Base-by-base conservation (phyloP, 2,329 filamentous ascomycete species). In the Zasmidium citrigriseum region DNA sequence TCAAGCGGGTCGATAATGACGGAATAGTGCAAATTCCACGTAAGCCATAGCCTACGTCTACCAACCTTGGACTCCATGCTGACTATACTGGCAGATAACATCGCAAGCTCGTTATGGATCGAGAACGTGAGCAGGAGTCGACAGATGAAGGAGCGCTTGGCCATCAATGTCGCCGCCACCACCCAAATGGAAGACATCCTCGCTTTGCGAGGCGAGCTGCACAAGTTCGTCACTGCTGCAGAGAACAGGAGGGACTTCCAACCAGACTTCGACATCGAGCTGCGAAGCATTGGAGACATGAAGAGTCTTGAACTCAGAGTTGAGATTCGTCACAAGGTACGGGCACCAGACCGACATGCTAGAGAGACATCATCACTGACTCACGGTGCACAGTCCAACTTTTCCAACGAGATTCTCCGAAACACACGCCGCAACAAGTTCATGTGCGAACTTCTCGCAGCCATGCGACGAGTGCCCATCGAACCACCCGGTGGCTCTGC, bases 401-500 rank as follows among this genome's bases (percentile, higher is more conserved):
- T 77, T 75, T 74, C 77, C 29, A 80, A 96, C 75, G 93, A 96
- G 63, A 81, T 83, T 2, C 83, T 96, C 27, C 89, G 91, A 44
- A 86, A 87, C 18, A 83, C 87, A 11, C 87, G 92, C 53, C 87
- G 92, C 62, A 95, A 90, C 72, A 96, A 96, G 76, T 97, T 97
- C 78, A 96, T 97, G 86, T 96, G 91, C 71, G 93, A 93, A 1
- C 80, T 98, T 59, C 86, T 93, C 2, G 76, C 91, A 10, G 91
- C 92, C 1, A 78, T 96, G 61, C 90, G 91, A 75, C 91, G 88
- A 76, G 82, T 98, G 20, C 93, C 92, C n/a, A 92, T 98, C 68
- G 84, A 90, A 66, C 86, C 80, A 14, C 92, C 93, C 54, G 91
- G 88, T 44, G 91, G 89, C 53, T 46, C 59, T 22, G 52, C 20